These are phyloP conservation scores for Debaryomyces maramus DNA, from an alignment of 805 yeast species.

Conservation along the genomic window DNA sequence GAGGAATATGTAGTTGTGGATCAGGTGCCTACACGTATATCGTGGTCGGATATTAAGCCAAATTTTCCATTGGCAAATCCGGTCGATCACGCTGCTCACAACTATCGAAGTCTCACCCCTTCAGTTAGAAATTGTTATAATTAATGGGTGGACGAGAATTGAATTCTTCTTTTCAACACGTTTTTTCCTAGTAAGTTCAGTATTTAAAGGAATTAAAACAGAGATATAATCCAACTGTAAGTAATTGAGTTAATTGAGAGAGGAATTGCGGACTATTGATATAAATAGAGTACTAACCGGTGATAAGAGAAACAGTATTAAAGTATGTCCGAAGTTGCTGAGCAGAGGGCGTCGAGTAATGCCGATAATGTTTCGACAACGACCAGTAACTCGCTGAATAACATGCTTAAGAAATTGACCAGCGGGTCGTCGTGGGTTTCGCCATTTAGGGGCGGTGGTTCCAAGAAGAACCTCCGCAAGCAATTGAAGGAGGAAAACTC, in stretches of 20 bases:
- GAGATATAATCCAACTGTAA: no score
- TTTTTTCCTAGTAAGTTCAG: no score
- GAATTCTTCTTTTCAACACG: slow-evolving; percentile 1
- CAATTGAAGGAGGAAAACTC: slow-evolving; percentile 36
- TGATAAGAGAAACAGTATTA: background rate
- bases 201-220: no score
- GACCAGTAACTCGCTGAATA: slow-evolving; percentile 8
- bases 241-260: no score
- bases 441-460: slow-evolving; percentile 35
- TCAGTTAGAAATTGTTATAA: background rate
- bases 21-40: background rate
- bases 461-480: slow-evolving; percentile 31
- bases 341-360: slow-evolving; percentile 10
- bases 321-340: slow-evolving; percentile 19
- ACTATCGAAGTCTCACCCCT: background rate
- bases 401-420: slow-evolving; percentile 30
- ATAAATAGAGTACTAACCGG: no score
- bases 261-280: no score
- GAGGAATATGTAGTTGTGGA: no score
- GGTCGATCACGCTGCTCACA: slow-evolving; percentile 3
- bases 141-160: background rate
- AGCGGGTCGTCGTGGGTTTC: slow-evolving; percentile 39
- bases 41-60: background rate
- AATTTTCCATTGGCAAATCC: background rate
- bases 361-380: slow-evolving; percentile 8